Percentiles rank a stretch among this genome's conserved stretches.
These are phyloP conservation scores for Trichoderma afroharzianum DNA, from an alignment of 2,329 filamentous ascomycete species.

Conservation along the genomic window DNA sequence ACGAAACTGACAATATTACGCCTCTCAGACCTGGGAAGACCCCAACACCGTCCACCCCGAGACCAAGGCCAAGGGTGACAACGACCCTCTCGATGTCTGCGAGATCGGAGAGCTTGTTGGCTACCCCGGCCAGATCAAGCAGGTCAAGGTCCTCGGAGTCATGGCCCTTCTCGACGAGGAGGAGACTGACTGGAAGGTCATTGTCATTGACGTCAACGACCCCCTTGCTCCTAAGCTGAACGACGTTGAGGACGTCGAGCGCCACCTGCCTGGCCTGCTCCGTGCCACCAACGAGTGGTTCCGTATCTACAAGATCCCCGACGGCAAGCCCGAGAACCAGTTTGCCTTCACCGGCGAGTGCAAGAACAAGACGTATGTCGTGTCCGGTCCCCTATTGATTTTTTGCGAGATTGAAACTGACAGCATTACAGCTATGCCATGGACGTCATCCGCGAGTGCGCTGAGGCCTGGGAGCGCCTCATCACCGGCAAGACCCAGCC, in stretches of 20 bases:
- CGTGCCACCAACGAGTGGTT: conserved; percentile 99
- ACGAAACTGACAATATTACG: neutral
- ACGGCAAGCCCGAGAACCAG: conserved; percentile 99
- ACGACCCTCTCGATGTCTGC: conserved; percentile 98
- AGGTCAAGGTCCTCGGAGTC: conserved; percentile 99
- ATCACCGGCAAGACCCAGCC: conserved; percentile 82
- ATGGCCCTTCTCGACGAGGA: conserved; percentile 99
- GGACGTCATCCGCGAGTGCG: conserved; percentile 93
- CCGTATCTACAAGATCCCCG: conserved; percentile 99
- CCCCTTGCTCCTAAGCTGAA: conserved; percentile 94
- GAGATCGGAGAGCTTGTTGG: conserved; percentile 98
- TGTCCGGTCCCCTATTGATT: neutral
- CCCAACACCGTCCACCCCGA: conserved; percentile 93
- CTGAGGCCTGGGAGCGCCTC: conserved; percentile 94
- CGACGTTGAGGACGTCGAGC: conserved; percentile 98
- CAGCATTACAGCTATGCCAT: conserved; percentile 69
- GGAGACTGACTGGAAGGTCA: conserved; percentile 99
- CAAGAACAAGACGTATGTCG: conserved; percentile 92
- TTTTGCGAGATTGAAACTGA: neutral
- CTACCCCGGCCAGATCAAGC: conserved; percentile 95
- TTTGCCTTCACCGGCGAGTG: conserved; percentile 99
- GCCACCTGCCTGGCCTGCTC: conserved; percentile 93
- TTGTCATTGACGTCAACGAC: conserved; percentile 98
- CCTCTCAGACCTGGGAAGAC: conserved; percentile 90
- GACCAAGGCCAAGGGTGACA: conserved; percentile 99